phyloP scores from a whole-genome alignment of 768 basidiomycete genomes.

The Kwoniella newhampshirensis region DNA sequence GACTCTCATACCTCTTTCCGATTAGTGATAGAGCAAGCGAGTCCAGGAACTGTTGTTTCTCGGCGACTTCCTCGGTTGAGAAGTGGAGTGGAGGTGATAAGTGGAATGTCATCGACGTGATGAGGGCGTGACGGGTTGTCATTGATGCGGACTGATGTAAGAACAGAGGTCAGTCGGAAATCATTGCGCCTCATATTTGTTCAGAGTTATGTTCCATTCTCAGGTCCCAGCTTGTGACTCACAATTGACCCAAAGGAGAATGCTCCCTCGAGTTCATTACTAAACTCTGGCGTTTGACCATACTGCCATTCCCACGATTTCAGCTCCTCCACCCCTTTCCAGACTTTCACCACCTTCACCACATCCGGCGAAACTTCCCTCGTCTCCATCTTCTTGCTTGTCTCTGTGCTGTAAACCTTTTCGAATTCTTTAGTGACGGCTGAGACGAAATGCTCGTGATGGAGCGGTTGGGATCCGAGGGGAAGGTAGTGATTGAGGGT shows the following conservation, averaged over 20 bases:
- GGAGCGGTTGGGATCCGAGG: constrained; percentile 56
- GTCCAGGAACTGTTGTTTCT: constrained; percentile 30
- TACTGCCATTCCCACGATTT: constrained; percentile 88
- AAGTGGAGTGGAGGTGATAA: constrained; percentile 12
- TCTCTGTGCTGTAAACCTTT: constrained; percentile 27
- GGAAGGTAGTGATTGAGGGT: constrained; percentile 60
- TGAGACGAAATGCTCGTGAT: constrained; percentile 69
- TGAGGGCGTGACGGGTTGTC: constrained; percentile 42
- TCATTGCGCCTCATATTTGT: not conserved
- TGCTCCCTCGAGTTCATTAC: constrained; percentile 58
- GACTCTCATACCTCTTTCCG: constrained; percentile 33
- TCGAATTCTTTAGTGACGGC: constrained; percentile 71
- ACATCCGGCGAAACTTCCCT: constrained; percentile 58
- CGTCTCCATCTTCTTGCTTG: constrained; percentile 26
- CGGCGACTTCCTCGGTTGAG: constrained; percentile 1
- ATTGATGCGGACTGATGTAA: constrained; percentile 30
- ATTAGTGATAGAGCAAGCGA: constrained; percentile 28
- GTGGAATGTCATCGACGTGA: constrained; percentile 35
- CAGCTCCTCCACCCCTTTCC: constrained; percentile 70
- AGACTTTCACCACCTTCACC: constrained; percentile 60
- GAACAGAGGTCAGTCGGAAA: not conserved
- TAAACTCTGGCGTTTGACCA: constrained; percentile 92
- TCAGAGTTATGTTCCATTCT: not conserved
- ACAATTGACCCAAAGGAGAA: constrained; percentile 57
- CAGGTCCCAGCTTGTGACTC: constrained; percentile 30